A percentile compares a stretch with the other conserved stretches of the same genome.
phyloP scores from a whole-genome alignment of 2,329 filamentous ascomycete species.

The Harringtonia lauricola region DNA sequence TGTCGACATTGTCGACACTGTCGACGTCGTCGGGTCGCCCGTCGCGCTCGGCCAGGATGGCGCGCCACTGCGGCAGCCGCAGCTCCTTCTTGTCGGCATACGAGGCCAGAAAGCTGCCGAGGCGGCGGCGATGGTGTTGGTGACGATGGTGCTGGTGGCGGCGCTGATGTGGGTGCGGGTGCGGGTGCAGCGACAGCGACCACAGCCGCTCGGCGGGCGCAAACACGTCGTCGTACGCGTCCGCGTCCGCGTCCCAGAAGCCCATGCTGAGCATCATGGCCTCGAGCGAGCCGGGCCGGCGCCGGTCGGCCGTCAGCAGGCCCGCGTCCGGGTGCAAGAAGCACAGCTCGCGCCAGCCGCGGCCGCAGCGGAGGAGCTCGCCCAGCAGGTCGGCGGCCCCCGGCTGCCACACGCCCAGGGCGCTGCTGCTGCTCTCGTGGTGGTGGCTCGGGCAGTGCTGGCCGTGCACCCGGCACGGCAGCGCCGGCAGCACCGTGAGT shows the following conservation, averaged over 20 bases:
- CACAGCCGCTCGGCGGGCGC: conserved; percentile 4
- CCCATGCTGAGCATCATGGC: conserved; percentile 15
- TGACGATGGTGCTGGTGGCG: not conserved
- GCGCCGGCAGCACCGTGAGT: conserved; percentile 11
- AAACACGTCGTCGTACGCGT: conserved; percentile 8
- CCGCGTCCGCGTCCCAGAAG: conserved; percentile 12
- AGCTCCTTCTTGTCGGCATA: conserved; percentile 8
- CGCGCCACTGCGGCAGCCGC: conserved; percentile 11
- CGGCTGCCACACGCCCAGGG: too few relatives aligned
- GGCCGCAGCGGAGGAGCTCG: conserved; percentile 10
- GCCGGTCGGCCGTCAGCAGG: conserved; percentile 9
- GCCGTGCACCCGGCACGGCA: conserved; percentile 9
- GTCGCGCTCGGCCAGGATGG: conserved; percentile 9
- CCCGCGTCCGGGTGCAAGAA: conserved; percentile 12
- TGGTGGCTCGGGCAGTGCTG: too few relatives aligned
- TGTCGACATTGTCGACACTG: not conserved
- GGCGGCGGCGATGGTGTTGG: not conserved
- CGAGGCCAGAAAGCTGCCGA: conserved; percentile 6
- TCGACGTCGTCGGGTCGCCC: not conserved
- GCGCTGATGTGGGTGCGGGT: not conserved
- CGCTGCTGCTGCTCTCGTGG: not conserved
- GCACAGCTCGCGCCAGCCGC: conserved; percentile 14
- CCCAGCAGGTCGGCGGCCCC: conserved; percentile 7
- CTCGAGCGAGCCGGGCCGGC: conserved; percentile 10
- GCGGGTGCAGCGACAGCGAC: not conserved